Conservation (phyloP, 352 stramenopile species). For the Globisporangium carolinianum region DNA sequence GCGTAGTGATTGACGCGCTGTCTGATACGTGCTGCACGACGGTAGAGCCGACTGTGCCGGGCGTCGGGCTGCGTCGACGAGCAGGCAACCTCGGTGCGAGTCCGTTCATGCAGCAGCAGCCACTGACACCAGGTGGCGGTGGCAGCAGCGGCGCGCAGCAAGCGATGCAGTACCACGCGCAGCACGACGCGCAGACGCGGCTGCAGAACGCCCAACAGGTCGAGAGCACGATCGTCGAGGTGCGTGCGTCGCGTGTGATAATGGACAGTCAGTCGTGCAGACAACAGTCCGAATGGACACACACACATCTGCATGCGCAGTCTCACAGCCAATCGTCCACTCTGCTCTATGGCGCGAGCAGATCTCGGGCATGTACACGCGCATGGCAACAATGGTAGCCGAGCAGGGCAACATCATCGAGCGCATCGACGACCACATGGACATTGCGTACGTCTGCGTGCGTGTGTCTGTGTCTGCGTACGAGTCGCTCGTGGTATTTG, state of each 20-base stretch:
- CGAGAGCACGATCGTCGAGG: conserved; percentile 81
- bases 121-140: conserved; percentile 17
- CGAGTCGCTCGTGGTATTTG: no score
- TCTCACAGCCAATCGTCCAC: not conserved
- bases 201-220: conserved; percentile 74
- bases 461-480: not conserved
- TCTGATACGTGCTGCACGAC: no score
- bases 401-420: conserved; percentile 77
- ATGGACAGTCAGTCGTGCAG: not conserved
- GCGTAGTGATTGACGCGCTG: no score
- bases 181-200: conserved; percentile 63
- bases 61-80: conserved; percentile 47
- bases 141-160: conserved; percentile 33
- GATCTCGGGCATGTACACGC: conserved; percentile 85
- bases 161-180: conserved; percentile 52
- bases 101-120: conserved; percentile 74
- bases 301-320: no score
- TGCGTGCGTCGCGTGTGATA: conserved; percentile 12
- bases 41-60: conserved; percentile 6
- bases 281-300: no score
- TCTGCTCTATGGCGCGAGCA: conserved; percentile 10
- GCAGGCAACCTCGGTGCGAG: conserved; percentile 48
- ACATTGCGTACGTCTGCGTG: conserved; percentile 61
- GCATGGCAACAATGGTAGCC: conserved; percentile 78
- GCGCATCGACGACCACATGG: conserved; percentile 83